phyloP scores from a whole-genome alignment of 2,329 filamentous ascomycete genomes.

The Chrysoporthe austroafricana region DNA sequence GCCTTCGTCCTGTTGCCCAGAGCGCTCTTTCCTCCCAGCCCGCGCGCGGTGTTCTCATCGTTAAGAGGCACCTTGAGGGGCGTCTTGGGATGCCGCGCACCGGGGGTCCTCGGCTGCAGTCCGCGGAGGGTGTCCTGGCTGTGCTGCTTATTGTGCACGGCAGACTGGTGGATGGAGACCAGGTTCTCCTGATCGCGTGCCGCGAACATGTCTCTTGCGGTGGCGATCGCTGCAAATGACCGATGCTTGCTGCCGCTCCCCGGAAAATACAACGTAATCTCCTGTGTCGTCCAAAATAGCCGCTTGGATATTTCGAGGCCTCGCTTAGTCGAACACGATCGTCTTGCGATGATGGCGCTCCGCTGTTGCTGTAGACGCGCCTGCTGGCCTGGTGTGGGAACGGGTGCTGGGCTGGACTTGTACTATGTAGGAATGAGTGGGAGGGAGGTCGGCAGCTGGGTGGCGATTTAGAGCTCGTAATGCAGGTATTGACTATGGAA shows the following conservation, averaged over 20 bases:
- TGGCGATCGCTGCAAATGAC: constrained; percentile 9
- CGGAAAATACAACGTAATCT: constrained; percentile 25
- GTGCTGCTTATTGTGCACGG: constrained; percentile 69
- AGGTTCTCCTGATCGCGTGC: constrained; percentile 88
- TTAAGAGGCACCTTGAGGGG: constrained; percentile 78
- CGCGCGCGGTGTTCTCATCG: constrained; percentile 77
- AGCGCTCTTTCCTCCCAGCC: constrained; percentile 59
- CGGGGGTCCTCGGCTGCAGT: constrained; percentile 77
- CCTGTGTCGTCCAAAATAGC: constrained; percentile 25
- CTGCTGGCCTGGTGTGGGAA: neutral
- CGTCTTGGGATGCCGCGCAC: constrained; percentile 76
- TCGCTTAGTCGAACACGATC: constrained; percentile 13
- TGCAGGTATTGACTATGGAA: constrained; percentile 20
- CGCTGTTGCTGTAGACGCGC: neutral
- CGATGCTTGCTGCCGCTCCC: neutral
- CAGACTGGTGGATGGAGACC: constrained; percentile 73
- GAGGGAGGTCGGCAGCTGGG: neutral
- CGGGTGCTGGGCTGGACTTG: neutral
- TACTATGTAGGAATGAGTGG: neutral
- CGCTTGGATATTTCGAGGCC: constrained; percentile 22
- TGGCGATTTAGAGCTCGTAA: constrained; percentile 2
- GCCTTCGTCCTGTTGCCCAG: constrained; percentile 39
- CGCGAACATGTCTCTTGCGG: constrained; percentile 64
- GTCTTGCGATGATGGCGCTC: constrained; percentile 16
- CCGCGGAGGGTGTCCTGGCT: constrained; percentile 32